Evolutionary conservation across 805 yeast genomes (phyloP), one percentile per base, ranked within the genome.

Genomic region (Grigorovia humatica): DNA sequence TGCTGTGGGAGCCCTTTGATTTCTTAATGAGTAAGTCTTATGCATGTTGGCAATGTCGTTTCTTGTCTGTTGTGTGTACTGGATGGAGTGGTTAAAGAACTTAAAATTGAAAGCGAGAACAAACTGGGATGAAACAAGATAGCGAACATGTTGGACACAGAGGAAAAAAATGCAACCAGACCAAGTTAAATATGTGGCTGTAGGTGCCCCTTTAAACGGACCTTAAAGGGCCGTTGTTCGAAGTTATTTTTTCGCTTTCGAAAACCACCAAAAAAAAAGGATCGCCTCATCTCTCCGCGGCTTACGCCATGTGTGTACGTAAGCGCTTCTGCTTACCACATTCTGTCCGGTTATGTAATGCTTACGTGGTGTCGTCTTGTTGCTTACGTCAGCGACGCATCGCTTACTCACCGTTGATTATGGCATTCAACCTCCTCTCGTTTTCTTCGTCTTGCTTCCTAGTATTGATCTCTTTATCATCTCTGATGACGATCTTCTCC

Each of bases 1-100:
- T 54, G 98, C 98, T 52, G 99, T 90, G 56, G 99, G 99, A 43
- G 97, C 98, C 73, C 96, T 86, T 52, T 84, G 71, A 63, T 89
- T 83, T 81, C 99, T 89, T 73, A 91, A 78, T 40, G 99, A 91
- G 74, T 93, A 93, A 48, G 99, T 91, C 83, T 97, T 86, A 79
- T 91, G 97, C 99, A 93, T 93, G 1, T 6, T 23, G 27, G 3
- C 27, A 6, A 6, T 23, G 27, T 23, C 27, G 27, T 23, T 23
- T 23, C 27, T 23, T 23, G n/a, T n/a, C n/a, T 23, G 27, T 6
- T 23, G 27, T 23, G 27, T 23, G 27, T 3, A 23, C n/a, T n/a
- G n/a, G n/a, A n/a, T n/a, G n/a, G n/a, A n/a, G n/a, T n/a, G n/a
- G n/a, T n/a, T n/a, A n/a, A n/a, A n/a, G n/a, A n/a, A n/a, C n/a